A percentile compares a stretch with the other conserved stretches of the same genome.
Conservation (phyloP, 345 rosid species). For the Melaleuca quinquenervia region DNA sequence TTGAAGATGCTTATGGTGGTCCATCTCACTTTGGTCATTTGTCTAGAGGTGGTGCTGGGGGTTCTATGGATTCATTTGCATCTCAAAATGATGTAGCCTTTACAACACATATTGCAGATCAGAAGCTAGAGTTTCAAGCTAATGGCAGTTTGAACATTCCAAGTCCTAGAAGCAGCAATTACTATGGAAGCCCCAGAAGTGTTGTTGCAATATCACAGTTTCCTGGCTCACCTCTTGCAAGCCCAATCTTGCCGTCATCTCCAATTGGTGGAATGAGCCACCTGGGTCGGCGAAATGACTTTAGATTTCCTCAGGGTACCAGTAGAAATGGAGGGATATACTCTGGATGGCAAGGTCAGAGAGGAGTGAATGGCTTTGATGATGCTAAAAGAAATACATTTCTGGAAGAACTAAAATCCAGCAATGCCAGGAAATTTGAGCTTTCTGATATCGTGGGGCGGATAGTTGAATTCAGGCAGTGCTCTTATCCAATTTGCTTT, state of each 20-base stretch:
- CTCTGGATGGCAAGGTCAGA: constrained; percentile 81
- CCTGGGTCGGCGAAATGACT: constrained; percentile 49
- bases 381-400: constrained; percentile 61
- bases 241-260: constrained; percentile 63
- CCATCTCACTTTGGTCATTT: constrained; percentile 37
- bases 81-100: constrained; percentile 26
- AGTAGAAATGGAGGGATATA: constrained; percentile 45
- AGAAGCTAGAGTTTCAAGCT: constrained; percentile 34
- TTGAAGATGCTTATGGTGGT: constrained; percentile 35
- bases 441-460: constrained; percentile 76
- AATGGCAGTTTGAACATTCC: constrained; percentile 35
- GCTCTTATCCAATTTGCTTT: constrained; percentile 13
- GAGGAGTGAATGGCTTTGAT: constrained; percentile 44
- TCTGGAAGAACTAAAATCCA: constrained; percentile 88
- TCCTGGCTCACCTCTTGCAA: constrained; percentile 54
- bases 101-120: constrained; percentile 36
- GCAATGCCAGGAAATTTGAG: constrained; percentile 73
- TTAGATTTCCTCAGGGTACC: constrained; percentile 41
- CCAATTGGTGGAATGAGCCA: constrained; percentile 47
- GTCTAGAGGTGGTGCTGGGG: constrained; percentile 22
- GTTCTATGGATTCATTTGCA: constrained; percentile 29
- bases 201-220: constrained; percentile 56
- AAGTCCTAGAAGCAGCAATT: constrained; percentile 42
- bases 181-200: constrained; percentile 42
- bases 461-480: constrained; percentile 85